Conservation (phyloP, 2,329 filamentous ascomycete species). For the Juglanconis juglandina region DNA sequence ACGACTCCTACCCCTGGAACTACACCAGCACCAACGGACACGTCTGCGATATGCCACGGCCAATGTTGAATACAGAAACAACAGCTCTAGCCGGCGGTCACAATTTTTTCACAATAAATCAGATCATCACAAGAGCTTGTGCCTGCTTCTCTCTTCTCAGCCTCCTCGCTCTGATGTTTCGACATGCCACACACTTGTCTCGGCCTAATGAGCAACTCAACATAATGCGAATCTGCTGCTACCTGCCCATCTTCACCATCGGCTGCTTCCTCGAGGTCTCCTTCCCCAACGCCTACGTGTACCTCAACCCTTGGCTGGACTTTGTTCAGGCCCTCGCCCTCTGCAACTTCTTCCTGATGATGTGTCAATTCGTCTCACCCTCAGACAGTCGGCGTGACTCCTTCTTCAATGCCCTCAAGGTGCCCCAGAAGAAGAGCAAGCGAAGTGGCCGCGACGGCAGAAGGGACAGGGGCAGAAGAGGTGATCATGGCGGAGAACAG, state of each 20-base stretch:
- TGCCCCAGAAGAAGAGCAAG: conserved; percentile 26
- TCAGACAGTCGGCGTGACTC: conserved; percentile 30
- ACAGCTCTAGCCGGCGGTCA: conserved; percentile 11
- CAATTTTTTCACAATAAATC: conserved; percentile 16
- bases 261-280: conserved; percentile 36
- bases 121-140: conserved; percentile 16
- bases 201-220: conserved; percentile 39
- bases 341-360: conserved; percentile 41
- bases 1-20: conserved; percentile 6
- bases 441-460: conserved; percentile 1
- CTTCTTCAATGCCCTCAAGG: conserved; percentile 34
- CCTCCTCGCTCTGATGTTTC: conserved; percentile 14
- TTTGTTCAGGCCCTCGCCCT: conserved; percentile 38
- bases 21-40: conserved; percentile 14
- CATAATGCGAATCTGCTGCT: conserved; percentile 39
- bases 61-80: conserved; percentile 12
- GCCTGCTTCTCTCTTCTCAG: conserved; percentile 15
- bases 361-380: conserved; percentile 39
- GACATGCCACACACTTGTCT: conserved; percentile 30
- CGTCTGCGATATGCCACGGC: conserved; percentile 17
- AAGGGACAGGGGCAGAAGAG: conserved; percentile 1
- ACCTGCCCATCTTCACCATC: conserved; percentile 39
- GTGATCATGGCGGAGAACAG: not conserved
- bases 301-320: conserved; percentile 36
- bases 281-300: conserved; percentile 35